These are phyloP conservation scores for Verticillium dahliae DNA, from an alignment of 2,329 filamentous ascomycete species.

Conservation along the genomic window DNA sequence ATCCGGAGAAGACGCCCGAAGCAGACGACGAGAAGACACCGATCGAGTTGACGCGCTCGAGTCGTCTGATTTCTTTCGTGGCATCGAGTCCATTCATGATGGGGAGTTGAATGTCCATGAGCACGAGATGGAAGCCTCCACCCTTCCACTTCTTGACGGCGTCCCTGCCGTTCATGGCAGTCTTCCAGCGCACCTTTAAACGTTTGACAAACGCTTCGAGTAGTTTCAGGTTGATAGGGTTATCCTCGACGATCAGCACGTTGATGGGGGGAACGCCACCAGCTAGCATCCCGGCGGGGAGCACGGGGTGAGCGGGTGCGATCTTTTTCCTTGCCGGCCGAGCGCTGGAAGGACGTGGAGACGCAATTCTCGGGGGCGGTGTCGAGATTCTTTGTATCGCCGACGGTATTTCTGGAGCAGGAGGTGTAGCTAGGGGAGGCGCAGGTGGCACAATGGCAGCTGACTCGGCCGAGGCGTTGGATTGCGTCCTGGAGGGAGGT, in stretches of 20 bases:
- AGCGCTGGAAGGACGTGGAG: conserved; percentile 39
- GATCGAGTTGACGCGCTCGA: conserved; percentile 87
- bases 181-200: conserved; percentile 92
- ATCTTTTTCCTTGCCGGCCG: conserved; percentile 44
- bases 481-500: conserved; percentile 51
- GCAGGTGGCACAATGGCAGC: conserved; percentile 35
- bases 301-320: conserved; percentile 37
- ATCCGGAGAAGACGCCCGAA: conserved; percentile 23
- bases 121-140: conserved; percentile 88
- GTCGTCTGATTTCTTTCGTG: conserved; percentile 84
- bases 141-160: conserved; percentile 89
- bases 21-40: conserved; percentile 77
- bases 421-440: conserved; percentile 43
- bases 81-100: conserved; percentile 95
- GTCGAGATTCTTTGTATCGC: conserved; percentile 47
- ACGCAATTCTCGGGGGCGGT: conserved; percentile 38
- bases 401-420: conserved; percentile 39
- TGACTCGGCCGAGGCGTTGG: conserved; percentile 48
- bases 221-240: conserved; percentile 92
- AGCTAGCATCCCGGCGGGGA: conserved; percentile 64
- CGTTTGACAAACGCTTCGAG: conserved; percentile 94
- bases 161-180: conserved; percentile 91
- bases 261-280: conserved; percentile 90
- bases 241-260: conserved; percentile 96
- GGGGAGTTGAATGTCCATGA: conserved; percentile 98